Evolutionary conservation across 2,329 filamentous ascomycete genomes (phyloP).

Genomic region (Exophiala spinifera): DNA sequence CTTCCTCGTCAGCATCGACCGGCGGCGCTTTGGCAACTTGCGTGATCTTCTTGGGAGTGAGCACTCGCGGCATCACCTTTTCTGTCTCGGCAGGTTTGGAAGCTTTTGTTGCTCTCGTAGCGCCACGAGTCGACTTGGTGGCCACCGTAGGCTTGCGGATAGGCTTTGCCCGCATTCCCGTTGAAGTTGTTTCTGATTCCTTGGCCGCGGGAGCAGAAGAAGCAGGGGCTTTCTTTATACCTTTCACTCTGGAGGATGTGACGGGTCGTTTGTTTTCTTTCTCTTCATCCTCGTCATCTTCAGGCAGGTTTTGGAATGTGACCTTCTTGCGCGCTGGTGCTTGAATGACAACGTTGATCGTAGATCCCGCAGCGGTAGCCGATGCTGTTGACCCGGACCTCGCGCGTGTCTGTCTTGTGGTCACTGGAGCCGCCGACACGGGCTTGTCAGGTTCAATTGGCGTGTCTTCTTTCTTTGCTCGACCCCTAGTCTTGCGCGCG

Average conservation of each 20-base stretch:
- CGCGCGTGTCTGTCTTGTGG: constrained; percentile 22
- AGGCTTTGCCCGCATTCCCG: constrained; percentile 45
- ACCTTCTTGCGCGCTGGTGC: constrained; percentile 45
- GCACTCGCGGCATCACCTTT: constrained; percentile 33
- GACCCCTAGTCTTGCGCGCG: constrained; percentile 28
- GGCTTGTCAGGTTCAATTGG: constrained; percentile 5
- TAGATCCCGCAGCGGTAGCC: constrained; percentile 7
- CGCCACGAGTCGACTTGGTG: constrained; percentile 32
- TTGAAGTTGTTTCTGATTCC: constrained; percentile 27
- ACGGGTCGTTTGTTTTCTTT: constrained; percentile 38
- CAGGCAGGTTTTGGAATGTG: constrained; percentile 42
- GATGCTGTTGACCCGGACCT: constrained; percentile 18
- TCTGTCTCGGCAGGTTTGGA: constrained; percentile 22
- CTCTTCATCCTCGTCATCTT: constrained; percentile 40
- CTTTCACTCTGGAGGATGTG: constrained; percentile 15
- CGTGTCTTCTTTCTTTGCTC: constrained; percentile 29
- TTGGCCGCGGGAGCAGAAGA: constrained; percentile 28
- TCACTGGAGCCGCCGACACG: constrained; percentile 3
- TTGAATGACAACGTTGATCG: constrained; percentile 6
- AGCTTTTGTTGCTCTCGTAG: constrained; percentile 20
- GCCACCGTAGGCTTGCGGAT: constrained; percentile 42
- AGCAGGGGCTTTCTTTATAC: constrained; percentile 30
- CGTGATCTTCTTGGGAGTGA: constrained; percentile 50
- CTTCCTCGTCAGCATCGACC: constrained; percentile 36
- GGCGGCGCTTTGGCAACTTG: constrained; percentile 43